Evolutionary conservation across 2,329 filamentous ascomycete genomes (phyloP), one percentile per base, ranked within the genome.

Genomic region (Orbilia ellipsospora): DNA sequence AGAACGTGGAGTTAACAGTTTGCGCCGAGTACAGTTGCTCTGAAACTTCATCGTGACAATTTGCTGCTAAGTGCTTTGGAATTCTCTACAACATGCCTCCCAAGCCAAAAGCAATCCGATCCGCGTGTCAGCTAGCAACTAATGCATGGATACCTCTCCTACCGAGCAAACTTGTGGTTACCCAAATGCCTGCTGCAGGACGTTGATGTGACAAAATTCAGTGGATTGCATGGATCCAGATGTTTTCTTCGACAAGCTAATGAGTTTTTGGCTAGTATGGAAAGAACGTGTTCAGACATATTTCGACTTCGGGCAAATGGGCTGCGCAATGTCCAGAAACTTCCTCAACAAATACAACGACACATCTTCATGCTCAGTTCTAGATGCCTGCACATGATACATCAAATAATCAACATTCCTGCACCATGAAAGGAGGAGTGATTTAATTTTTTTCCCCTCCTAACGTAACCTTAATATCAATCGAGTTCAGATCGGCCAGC

Each of bases 171-270:
- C 42, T 31, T 31, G 28, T 31, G 28, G 28, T 45, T 4, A 4
- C 4, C 13, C 13, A 15, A n/a, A 48, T 48, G 16, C 44, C 44
- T 48, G 44, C 44, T 18, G 44, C 44, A 48, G 44, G 15, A 12
- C 44, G 44, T 48, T 48, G 13, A 48, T 18, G 44, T 48, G 44
- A 48, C 44, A 48, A 48, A 48, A n/a, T 5, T 15, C 44, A 48
- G 1, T 12, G 44, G 15, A 48, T 18, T 48, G 44, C 44, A 48
- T 48, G 16, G 51, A 55, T 20, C 26, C 15, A 55, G 16, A 20
- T 13, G 44, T 48, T 48, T 48, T 18, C 13, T 7, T 18, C 26
- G 6, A 15, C 18, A 52, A 23, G 16, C 50, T 52, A 52, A n/a
- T 23, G 16, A 26, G 6, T 23, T 16, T 52, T 18, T 26, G 50